phyloP scores from a whole-genome alignment of 139 green algal genomes.

The Diplosphaera chodatii region DNA sequence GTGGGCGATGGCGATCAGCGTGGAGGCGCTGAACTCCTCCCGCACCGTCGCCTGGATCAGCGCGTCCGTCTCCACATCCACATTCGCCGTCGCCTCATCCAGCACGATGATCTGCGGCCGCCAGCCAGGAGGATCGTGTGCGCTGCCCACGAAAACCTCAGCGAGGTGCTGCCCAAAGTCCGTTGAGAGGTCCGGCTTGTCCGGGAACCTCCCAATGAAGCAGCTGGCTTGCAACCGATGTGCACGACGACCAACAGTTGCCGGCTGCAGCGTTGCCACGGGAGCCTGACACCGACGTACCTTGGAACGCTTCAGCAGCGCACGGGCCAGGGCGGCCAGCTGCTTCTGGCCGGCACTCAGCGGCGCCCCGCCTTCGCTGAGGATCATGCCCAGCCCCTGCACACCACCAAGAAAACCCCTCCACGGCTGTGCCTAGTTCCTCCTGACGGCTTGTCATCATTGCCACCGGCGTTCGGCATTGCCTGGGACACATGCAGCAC shows the following conservation, averaged over 20 bases:
- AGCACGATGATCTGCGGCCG: constrained; percentile 54
- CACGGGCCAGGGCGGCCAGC: constrained; percentile 48
- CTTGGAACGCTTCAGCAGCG: constrained; percentile 48
- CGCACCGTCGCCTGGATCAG: constrained; percentile 50
- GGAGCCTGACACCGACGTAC: too few relatives aligned
- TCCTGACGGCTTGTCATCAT: too few relatives aligned
- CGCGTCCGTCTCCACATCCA: constrained; percentile 83
- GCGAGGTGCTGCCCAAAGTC: too few relatives aligned
- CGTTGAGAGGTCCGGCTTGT: too few relatives aligned
- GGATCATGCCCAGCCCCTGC: constrained; percentile 45
- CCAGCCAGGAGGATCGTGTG: background rate
- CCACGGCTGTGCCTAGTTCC: too few relatives aligned
- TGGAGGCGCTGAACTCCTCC: constrained; percentile 42
- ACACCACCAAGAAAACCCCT: constrained; percentile 2
- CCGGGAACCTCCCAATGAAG: too few relatives aligned
- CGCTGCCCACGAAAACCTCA: too few relatives aligned
- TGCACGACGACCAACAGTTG: too few relatives aligned
- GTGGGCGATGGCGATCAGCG: constrained; percentile 62
- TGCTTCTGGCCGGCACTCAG: constrained; percentile 31
- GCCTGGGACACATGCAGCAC: constrained; percentile 72
- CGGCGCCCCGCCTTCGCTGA: constrained; percentile 82
- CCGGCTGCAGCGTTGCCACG: too few relatives aligned
- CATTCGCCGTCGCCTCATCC: constrained; percentile 86
- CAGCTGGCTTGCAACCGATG: too few relatives aligned
- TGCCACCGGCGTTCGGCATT: constrained; percentile 66